Evolutionary conservation across 768 basidiomycete genomes (phyloP), one percentile per base, ranked within the genome.

Genomic region (Auricularia sp.): DNA sequence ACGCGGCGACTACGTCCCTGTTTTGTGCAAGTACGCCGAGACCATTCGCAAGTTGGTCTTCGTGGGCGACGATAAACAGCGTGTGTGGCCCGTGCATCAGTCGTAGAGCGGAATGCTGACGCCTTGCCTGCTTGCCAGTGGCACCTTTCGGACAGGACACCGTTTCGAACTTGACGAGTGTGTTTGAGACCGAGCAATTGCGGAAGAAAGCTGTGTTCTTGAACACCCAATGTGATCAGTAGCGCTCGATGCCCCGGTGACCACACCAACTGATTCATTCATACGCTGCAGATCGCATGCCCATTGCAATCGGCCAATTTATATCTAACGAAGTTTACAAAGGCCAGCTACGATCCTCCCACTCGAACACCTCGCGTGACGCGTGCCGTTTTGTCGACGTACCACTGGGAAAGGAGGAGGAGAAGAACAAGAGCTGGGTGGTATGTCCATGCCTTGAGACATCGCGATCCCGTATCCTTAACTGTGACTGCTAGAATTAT

Each of bases 71-170:
- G 81, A 81, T 0, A 76, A 78, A 54, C 83, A 85, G 72, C 73
- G 83, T 82, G 71, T 59, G 80, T 66, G 6, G 29, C 37, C 11
- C 1, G 47, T 18, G 5, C 10, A 29, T 59, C 56, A n/a, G 8
- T 39, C 42, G 7, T 45, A 6, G 21, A 16, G 21, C 18, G 6
- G 1, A 34, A 62, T 63, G 51, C n/a, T 64, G 6, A 61, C 44
- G 42, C 34, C 16, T 47, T 33, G 7, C 14, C 34, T 21, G 34
- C 6, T 54, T 56, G 42, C 10, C 64, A 93, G 92, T 93, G 69
- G 89, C 92, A 68, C 91, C 92, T 1, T 83, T 80, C 85, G 90
- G 89, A 8, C 83, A 89, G 68, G 89, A 90, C 68, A 81, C 87
- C 54, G 76, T 87, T 47, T 72, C 80, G 65, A 81, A 81, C 1